These are phyloP conservation scores for Suillus subalutaceus DNA, from an alignment of 768 basidiomycete genomes.

Conservation along the genomic window DNA sequence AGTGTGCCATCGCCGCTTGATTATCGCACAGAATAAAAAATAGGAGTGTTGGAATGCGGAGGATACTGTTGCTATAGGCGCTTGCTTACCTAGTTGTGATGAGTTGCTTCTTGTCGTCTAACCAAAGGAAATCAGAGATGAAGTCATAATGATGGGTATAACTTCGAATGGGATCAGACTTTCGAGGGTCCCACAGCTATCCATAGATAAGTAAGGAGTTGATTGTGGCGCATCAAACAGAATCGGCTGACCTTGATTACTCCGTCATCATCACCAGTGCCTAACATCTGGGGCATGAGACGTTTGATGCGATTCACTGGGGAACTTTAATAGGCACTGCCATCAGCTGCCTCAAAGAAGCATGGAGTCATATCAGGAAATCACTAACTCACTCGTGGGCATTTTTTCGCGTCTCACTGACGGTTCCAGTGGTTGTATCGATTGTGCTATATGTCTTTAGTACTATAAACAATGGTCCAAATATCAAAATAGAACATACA, in stretches of 20 bases:
- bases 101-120: conserved; percentile 81
- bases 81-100: conserved; percentile 79
- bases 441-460: conserved; percentile 51
- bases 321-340: conserved; percentile 51
- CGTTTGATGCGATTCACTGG: conserved; percentile 86
- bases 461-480: conserved; percentile 7
- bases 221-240: conserved; percentile 1
- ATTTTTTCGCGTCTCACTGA: conserved; percentile 49
- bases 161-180: conserved; percentile 59
- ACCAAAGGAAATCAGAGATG: conserved; percentile 89
- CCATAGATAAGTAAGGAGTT: neutral
- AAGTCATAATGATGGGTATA: conserved; percentile 94
- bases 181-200: conserved; percentile 90
- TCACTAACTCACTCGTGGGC: conserved; percentile 67
- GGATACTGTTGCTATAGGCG: conserved; percentile 4
- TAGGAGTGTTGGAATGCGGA: neutral
- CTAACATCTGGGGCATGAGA: conserved; percentile 69
- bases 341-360: conserved; percentile 30
- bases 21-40: conserved; percentile 7
- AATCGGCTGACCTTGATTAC: conserved; percentile 73
- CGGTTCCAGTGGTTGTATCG: conserved; percentile 60
- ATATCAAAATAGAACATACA: conserved; percentile 52
- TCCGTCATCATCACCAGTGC: conserved; percentile 93
- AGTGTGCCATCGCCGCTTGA: conserved; percentile 89
- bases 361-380: conserved; percentile 13